Percentiles rank a stretch among this genome's conserved stretches.
These are phyloP conservation scores for Dictyostelium purpureum DNA, from an alignment of 78 protist genomes.

Conservation along the genomic window DNA sequence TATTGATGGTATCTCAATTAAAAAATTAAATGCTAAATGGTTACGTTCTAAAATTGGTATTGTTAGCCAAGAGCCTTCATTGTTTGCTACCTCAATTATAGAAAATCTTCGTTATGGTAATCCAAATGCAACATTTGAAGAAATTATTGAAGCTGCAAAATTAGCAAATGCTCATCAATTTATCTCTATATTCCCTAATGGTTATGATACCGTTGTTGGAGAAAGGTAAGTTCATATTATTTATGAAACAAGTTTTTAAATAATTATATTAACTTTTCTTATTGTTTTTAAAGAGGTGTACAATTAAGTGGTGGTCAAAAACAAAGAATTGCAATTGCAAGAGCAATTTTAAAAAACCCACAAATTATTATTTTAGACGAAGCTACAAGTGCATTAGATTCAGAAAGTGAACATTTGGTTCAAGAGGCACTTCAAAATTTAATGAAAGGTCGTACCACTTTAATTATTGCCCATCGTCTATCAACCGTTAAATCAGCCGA, in stretches of 20 bases:
- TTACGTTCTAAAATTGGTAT: conserved; percentile 80
- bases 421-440: conserved; percentile 85
- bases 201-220: conserved; percentile 93
- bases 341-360: conserved; percentile 88
- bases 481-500: conserved; percentile 88
- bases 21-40: conserved; percentile 51
- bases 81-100: conserved; percentile 88
- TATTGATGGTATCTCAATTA: conserved; percentile 86
- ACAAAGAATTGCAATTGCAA: conserved; percentile 95
- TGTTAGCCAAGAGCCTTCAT: conserved; percentile 89
- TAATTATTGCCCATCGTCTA: conserved; percentile 96
- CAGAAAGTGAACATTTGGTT: conserved; percentile 87
- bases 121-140: conserved; percentile 50
- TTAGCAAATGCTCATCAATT: conserved; percentile 96
- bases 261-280: too few relatives aligned
- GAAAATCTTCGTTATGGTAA: conserved; percentile 90
- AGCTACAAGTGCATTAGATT: conserved; percentile 94
- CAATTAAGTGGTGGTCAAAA: conserved; percentile 93
- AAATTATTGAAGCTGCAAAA: conserved; percentile 85
- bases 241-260: not conserved
- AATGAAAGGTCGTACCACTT: conserved; percentile 80
- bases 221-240: conserved; percentile 89
- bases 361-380: conserved; percentile 90
- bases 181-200: conserved; percentile 87
- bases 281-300: conserved; percentile 77